A percentile compares a stretch with the other conserved stretches of the same genome.
Conservation (phyloP, 2,329 filamentous ascomycete species). For the Teratosphaeria nubilosa region DNA sequence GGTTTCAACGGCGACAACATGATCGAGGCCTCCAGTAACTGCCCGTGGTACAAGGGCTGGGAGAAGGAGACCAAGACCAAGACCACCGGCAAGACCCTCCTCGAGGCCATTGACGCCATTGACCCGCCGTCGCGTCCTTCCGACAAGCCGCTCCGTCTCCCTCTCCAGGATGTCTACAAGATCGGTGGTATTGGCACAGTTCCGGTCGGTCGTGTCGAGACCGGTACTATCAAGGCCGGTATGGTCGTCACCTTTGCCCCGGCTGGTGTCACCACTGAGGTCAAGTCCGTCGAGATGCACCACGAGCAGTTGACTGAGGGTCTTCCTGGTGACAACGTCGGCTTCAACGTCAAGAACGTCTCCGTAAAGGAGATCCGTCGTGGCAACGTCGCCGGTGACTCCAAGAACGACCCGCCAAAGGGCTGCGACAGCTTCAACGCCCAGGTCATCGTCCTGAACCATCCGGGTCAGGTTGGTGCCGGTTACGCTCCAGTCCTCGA, state of each 20-base stretch:
- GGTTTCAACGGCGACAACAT: conserved; percentile 99
- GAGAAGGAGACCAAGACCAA: conserved; percentile 96
- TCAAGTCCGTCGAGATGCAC: conserved; percentile 99
- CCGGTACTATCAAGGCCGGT: conserved; percentile 76
- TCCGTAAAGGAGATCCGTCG: conserved; percentile 99
- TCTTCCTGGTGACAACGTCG: conserved; percentile 98
- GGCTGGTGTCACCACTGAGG: conserved; percentile 98
- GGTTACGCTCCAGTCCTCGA: conserved; percentile 98
- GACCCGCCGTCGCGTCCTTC: conserved; percentile 85
- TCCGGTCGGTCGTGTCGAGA: conserved; percentile 99
- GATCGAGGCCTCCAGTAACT: conserved; percentile 80
- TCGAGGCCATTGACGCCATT: conserved; percentile 96
- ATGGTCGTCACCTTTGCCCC: conserved; percentile 98
- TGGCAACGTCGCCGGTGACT: conserved; percentile 99
- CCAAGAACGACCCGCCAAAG: conserved; percentile 96
- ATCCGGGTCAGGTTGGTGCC: conserved; percentile 98
- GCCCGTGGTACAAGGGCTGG: conserved; percentile 99
- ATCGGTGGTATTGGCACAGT: conserved; percentile 99
- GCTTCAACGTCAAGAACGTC: conserved; percentile 99
- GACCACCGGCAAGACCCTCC: conserved; percentile 88
- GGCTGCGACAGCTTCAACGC: conserved; percentile 93
- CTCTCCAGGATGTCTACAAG: conserved; percentile 99
- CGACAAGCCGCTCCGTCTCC: conserved; percentile 99
- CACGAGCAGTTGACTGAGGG: conserved; percentile 97
- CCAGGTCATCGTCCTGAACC: conserved; percentile 99